Percentiles rank a stretch among this genome's conserved stretches.
These are phyloP conservation scores for Hortiboletus flavorubellus DNA, from an alignment of 768 basidiomycete species.

Conservation along the genomic window DNA sequence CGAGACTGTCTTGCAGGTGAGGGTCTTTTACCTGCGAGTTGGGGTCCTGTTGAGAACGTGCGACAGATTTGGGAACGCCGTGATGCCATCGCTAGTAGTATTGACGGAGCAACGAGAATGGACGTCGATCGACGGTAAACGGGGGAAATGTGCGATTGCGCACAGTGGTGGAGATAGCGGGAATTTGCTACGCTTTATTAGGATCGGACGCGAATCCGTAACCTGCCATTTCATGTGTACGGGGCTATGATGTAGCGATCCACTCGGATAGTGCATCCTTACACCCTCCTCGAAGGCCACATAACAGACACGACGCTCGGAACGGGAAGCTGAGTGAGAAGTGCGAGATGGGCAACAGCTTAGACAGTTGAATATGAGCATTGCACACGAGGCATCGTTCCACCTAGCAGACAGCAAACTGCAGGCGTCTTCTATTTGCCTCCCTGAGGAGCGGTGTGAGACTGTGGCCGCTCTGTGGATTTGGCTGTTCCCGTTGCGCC, in stretches of 20 bases:
- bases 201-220: constrained; percentile 12
- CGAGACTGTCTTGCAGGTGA: constrained; percentile 92
- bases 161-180: constrained; percentile 30
- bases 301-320: constrained; percentile 7
- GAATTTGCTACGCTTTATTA: constrained; percentile 20
- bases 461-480: constrained; percentile 3
- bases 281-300: constrained; percentile 9
- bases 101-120: constrained; percentile 25
- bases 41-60: constrained; percentile 9
- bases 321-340: not conserved
- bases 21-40: constrained; percentile 3
- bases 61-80: constrained; percentile 65
- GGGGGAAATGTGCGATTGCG: not conserved
- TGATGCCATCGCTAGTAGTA: constrained; percentile 16
- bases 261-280: constrained; percentile 12
- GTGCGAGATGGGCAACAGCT: not conserved
- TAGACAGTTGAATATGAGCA: not conserved
- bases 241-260: constrained; percentile 6
- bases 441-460: not conserved
- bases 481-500: not conserved
- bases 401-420: not conserved
- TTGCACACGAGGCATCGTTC: not conserved
- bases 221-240: not conserved
- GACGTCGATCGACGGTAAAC: constrained; percentile 31
- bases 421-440: constrained; percentile 8